Evolutionary conservation across 768 basidiomycete species (phyloP).

Genomic region (Tricholoma matsutake): DNA sequence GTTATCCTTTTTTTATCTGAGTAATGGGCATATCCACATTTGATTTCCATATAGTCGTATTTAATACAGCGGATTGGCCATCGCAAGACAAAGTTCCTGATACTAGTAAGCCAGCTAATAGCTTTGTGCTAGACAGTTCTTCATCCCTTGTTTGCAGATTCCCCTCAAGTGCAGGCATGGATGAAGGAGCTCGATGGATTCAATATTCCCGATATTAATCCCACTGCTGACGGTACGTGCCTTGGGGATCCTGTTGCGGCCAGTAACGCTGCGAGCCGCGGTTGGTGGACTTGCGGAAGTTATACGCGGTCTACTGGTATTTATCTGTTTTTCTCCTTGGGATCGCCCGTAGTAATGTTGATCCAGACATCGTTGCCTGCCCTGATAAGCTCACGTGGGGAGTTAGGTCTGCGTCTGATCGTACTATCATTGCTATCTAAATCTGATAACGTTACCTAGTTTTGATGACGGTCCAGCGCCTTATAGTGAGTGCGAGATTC

Average conservation of each 20-base stretch:
- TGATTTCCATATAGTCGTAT: slow-evolving; percentile 21
- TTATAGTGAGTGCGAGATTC: slow-evolving; percentile 56
- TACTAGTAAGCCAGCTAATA: slow-evolving; percentile 42
- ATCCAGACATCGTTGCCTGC: slow-evolving; percentile 59
- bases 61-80: slow-evolving; percentile 50
- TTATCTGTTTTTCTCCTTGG: not conserved
- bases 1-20: slow-evolving; percentile 10
- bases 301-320: slow-evolving; percentile 50
- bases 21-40: not conserved
- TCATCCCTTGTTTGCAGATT: slow-evolving; percentile 33
- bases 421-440: not conserved
- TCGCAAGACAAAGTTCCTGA: slow-evolving; percentile 55
- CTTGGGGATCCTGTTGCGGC: slow-evolving; percentile 52
- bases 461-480: slow-evolving; percentile 87
- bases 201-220: slow-evolving; percentile 61
- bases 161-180: slow-evolving; percentile 67
- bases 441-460: slow-evolving; percentile 29
- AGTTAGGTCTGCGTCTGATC: slow-evolving; percentile 43
- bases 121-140: not conserved
- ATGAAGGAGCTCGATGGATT: slow-evolving; percentile 71
- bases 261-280: slow-evolving; percentile 54
- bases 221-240: slow-evolving; percentile 72
- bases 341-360: not conserved
- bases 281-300: slow-evolving; percentile 93
- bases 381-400: slow-evolving; percentile 74